phyloP scores from a whole-genome alignment of 148 eudicot genomes.

The Cornus suecica region DNA sequence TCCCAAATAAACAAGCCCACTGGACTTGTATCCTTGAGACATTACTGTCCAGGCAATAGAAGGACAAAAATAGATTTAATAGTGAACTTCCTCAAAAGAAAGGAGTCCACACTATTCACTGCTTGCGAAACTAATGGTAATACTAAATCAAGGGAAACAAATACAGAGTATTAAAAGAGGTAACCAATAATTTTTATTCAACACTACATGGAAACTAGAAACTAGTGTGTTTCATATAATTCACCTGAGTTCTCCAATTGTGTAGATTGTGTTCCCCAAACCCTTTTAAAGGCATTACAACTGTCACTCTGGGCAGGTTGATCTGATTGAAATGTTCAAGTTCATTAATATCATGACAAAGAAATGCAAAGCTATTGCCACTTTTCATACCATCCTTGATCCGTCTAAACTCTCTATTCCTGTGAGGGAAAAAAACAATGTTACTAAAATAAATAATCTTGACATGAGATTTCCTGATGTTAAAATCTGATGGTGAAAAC shows the following conservation, averaged over 20 bases:
- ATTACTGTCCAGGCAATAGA: not conserved
- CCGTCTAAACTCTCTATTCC: slow-evolving; percentile 78
- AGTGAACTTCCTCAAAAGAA: not conserved
- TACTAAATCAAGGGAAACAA: not conserved
- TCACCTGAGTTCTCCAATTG: slow-evolving; percentile 96
- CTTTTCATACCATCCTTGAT: slow-evolving; percentile 49
- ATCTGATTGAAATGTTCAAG: slow-evolving; percentile 85
- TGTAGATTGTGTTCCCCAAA: slow-evolving; percentile 95
- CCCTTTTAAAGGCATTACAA: slow-evolving; percentile 96
- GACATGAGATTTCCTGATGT: not conserved
- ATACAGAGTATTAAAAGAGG: not conserved
- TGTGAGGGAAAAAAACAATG: slow-evolving; percentile 23
- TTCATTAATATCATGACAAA: slow-evolving; percentile 64
- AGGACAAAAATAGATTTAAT: not conserved
- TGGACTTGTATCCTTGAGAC: not conserved
- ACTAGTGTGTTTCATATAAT: slow-evolving; percentile 1
- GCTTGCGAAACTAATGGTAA: not conserved
- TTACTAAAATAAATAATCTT: not conserved
- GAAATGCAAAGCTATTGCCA: slow-evolving; percentile 81
- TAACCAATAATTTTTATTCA: not conserved
- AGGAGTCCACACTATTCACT: not conserved
- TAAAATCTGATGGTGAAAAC: not conserved
- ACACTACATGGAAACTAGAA: not conserved
- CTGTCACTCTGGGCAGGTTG: slow-evolving; percentile 73
- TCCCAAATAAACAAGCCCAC: not conserved